phyloP scores from a whole-genome alignment of 129 eudicot genomes.

The Artemisia tridentata region DNA sequence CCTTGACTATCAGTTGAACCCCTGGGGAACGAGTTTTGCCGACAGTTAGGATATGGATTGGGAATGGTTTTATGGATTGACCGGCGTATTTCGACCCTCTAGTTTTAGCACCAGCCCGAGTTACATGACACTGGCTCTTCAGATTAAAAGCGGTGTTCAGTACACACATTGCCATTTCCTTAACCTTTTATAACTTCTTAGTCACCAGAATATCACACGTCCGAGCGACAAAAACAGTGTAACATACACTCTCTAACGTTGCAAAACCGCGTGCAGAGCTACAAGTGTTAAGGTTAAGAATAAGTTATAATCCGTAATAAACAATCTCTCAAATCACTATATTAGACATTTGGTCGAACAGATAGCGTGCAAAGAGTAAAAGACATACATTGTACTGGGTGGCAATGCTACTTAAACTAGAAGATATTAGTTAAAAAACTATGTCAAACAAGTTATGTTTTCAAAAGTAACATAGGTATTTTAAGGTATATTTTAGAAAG shows the following conservation, averaged over 20 bases:
- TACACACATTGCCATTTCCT: constrained; percentile 21
- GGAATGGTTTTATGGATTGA: constrained; percentile 65
- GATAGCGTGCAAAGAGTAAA: constrained; percentile 14
- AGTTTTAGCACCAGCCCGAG: constrained; percentile 14
- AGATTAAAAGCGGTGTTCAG: constrained; percentile 18
- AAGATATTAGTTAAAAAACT: neutral
- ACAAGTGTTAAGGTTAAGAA: neutral
- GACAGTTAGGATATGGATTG: constrained; percentile 69
- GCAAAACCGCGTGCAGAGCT: neutral
- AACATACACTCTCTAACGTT: no score
- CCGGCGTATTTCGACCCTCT: constrained; percentile 48
- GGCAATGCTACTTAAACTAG: neutral
- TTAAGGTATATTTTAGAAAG: no score
- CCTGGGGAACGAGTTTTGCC: constrained; percentile 75
- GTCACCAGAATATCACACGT: neutral
- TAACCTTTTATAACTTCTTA: neutral
- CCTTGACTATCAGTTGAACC: constrained; percentile 66
- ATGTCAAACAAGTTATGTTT: no score
- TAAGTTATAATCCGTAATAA: neutral
- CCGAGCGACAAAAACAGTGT: neutral
- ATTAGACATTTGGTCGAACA: constrained; percentile 36
- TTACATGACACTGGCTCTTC: constrained; percentile 20
- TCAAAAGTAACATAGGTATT: no score
- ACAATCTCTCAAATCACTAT: neutral
- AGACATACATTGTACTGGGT: constrained; percentile 1